These are phyloP conservation scores for Golubevia pallescens DNA, from an alignment of 1,284 basidiomycete species.

Conservation along the genomic window DNA sequence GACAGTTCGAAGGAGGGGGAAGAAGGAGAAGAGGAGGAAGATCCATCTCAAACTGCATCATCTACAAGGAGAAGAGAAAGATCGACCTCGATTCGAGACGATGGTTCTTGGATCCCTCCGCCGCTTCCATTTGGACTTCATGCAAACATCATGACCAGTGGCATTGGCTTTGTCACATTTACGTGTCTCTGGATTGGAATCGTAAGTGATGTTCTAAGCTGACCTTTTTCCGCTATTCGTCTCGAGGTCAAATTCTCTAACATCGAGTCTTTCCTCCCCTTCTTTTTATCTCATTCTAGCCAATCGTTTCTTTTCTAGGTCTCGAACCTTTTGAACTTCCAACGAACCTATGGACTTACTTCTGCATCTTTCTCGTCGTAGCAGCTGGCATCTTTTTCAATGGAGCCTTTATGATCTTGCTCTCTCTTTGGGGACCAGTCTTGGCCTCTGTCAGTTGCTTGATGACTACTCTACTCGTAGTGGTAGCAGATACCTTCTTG, in stretches of 20 bases:
- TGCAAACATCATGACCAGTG: constrained; percentile 57
- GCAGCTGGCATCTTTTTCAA: constrained; percentile 59
- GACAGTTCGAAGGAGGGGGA: too few relatives aligned
- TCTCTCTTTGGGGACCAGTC: constrained; percentile 60
- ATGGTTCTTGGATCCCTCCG: constrained; percentile 28
- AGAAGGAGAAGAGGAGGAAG: too few relatives aligned
- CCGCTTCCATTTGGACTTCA: constrained; percentile 60
- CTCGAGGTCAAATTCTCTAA: not conserved
- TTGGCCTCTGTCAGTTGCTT: constrained; percentile 56
- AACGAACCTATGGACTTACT: constrained; percentile 23
- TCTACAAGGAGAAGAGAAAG: not conserved
- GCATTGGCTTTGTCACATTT: constrained; percentile 50
- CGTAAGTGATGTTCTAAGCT: constrained; percentile 6
- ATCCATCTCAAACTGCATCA: too few relatives aligned
- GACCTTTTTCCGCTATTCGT: not conserved
- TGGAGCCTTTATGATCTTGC: constrained; percentile 48
- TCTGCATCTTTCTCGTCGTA: constrained; percentile 29
- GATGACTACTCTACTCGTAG: constrained; percentile 54
- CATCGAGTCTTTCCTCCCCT: not conserved
- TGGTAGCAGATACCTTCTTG: constrained; percentile 31
- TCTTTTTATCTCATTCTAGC: not conserved
- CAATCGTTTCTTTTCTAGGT: constrained; percentile 31
- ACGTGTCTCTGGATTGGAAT: constrained; percentile 47
- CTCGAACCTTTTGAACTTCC: constrained; percentile 53
- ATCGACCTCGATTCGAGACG: not conserved